Percentiles rank a stretch among this genome's conserved stretches.
phyloP scores from a whole-genome alignment of 331 rosid genomes.

The Malus hybrid region DNA sequence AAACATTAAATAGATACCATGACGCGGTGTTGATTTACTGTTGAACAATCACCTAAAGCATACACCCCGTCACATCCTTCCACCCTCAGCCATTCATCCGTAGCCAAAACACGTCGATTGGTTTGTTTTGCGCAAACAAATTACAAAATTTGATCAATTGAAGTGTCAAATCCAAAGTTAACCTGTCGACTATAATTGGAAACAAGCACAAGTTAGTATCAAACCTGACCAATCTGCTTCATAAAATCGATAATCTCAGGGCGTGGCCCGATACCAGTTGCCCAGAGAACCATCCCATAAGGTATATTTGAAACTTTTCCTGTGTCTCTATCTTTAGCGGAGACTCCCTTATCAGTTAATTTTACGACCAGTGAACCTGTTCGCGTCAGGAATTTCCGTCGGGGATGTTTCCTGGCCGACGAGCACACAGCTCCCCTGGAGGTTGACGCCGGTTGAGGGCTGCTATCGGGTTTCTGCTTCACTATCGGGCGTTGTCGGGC shows the following conservation, averaged over 20 bases:
- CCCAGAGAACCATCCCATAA: conserved; percentile 36
- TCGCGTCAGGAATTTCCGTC: no score
- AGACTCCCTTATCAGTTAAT: conserved; percentile 26
- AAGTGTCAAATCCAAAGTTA: neutral
- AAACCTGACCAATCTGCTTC: conserved; percentile 37
- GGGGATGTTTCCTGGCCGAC: no score
- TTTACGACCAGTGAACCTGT: conserved; percentile 24
- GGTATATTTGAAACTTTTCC: conserved; percentile 14
- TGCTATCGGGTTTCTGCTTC: no score
- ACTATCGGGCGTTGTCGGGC: no score
- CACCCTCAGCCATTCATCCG: conserved; percentile 39
- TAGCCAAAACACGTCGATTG: conserved; percentile 20
- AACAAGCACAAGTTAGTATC: neutral
- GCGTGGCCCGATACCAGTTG: conserved; percentile 32
- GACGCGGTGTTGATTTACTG: conserved; percentile 29
- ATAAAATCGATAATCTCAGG: conserved; percentile 27
- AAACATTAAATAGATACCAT: conserved; percentile 8
- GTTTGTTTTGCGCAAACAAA: neutral
- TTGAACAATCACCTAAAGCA: conserved; percentile 34
- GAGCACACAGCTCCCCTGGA: no score
- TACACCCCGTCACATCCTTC: conserved; percentile 26
- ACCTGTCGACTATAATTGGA: neutral
- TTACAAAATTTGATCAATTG: neutral
- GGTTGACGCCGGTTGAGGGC: no score
- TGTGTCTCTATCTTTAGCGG: conserved; percentile 27